phyloP scores from a whole-genome alignment of 768 basidiomycete genomes.

The Leccinum disarticulatum region DNA sequence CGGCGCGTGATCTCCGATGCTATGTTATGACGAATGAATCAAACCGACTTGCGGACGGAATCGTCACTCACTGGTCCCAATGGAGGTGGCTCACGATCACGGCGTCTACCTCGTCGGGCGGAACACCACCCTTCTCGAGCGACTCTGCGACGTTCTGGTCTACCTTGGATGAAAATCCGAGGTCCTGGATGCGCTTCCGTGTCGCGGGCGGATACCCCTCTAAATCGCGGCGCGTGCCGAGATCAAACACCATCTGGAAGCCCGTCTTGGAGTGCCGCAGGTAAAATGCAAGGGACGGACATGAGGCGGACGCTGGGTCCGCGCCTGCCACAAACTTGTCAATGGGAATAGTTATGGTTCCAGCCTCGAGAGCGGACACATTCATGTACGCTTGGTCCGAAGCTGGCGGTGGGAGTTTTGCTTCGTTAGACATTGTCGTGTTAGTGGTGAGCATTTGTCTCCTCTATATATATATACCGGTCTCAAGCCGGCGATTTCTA shows the following conservation, averaged over 20 bases:
- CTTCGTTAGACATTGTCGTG: slow-evolving; percentile 2
- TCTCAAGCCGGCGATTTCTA: neutral
- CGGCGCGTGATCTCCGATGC: slow-evolving; percentile 44
- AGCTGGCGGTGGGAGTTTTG: slow-evolving; percentile 12
- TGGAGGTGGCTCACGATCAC: slow-evolving; percentile 55
- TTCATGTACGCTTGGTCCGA: slow-evolving; percentile 48
- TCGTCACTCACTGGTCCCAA: slow-evolving; percentile 41
- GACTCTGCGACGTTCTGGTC: slow-evolving; percentile 47
- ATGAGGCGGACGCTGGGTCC: slow-evolving; percentile 24
- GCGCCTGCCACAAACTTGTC: slow-evolving; percentile 39
- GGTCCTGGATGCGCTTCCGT: slow-evolving; percentile 19
- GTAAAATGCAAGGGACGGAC: slow-evolving; percentile 54
- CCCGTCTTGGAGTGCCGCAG: slow-evolving; percentile 45
- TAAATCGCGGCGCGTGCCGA: slow-evolving; percentile 52
- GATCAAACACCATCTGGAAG: slow-evolving; percentile 50
- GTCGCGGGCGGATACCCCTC: slow-evolving; percentile 39
- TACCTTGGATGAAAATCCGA: slow-evolving; percentile 1
- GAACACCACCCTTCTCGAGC: slow-evolving; percentile 47
- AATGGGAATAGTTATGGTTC: slow-evolving; percentile 40
- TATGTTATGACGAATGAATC: slow-evolving; percentile 4
- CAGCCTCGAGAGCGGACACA: slow-evolving; percentile 58
- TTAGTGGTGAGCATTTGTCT: neutral
- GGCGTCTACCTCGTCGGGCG: slow-evolving; percentile 42
- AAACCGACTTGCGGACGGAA: neutral
- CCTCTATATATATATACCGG: too few species aligned